Base-by-base conservation (phyloP, 768 basidiomycete genomes). In the Hypsizygus marmoreus region DNA sequence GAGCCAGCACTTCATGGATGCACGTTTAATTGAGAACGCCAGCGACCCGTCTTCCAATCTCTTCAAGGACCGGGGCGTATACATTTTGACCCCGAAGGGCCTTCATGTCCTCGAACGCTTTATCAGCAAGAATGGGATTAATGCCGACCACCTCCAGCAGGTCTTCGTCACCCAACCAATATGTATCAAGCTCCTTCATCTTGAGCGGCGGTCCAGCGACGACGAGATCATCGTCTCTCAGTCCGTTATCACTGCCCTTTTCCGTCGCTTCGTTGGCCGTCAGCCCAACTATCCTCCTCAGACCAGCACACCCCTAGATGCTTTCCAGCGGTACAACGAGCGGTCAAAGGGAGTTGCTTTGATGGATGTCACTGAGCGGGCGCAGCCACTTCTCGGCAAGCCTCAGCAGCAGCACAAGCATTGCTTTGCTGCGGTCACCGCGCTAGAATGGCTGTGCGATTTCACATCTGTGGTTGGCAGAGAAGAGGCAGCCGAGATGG, bases 1-100 rank as follows among this genome's bases (percentile, higher is more conserved):
- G 87, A 91, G 92, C 72, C 97, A 99, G 70, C 94, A 98, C 65
- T 98, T 98, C 64, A 97, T 99, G 92, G 97, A 98, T 56, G 94
- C 97, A 47, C 91, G 94, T 54, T 78, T 98, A 51, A 94, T 98
- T 54, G 95, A 97, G 70, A 97, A 97, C 64, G 95, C 93, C 12
- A 82, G 91, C 13, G 97, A 99, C 69, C 87, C 88, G 25, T 76
- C 79, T 17, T 88, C 88, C 12, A 86, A 87, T 57, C 78, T 90
- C 30, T 99, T 99, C 86, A 97, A 97, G 72, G 97, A 99, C 58
- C 88, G 97, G 42, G 95, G 95, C 49, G 88, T 97, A 47, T 99
- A 94, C 70, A 80, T 86, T 60, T 79, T 97, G 62, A 98, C 97
- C 10, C 91, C 97, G 12, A 99, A 99, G 72, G 97, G 97, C 41